Evolutionary conservation across 441 rosid genomes (phyloP), one percentile per base, ranked within the genome.

Genomic region (Erysimum cheiri): DNA sequence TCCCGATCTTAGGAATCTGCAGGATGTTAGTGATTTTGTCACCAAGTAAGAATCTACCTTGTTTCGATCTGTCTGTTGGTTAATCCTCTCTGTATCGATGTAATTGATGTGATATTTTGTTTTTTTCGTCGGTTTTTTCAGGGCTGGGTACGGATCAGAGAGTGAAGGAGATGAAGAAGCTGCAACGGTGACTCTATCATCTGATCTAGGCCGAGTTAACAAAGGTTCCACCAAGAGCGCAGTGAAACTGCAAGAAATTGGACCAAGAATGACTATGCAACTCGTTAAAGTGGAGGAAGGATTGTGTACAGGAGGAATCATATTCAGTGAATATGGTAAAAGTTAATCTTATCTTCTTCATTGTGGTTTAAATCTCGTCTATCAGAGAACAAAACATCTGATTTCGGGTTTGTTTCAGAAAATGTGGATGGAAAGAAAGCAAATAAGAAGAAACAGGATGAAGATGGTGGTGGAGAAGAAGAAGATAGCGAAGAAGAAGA

Each of bases 151-250:
- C 57, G 96, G 88, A 68, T 86, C 89, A 78, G 96, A 88, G 81
- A 90, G 96, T 55, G 93, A 82, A 85, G 92, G 81, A 55, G 98
- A 92, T 67, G 97, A 89, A 60, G 99, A 95, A 77, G 95, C 93
- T 4, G 96, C 98, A 7, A 87, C 87, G 2, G 97, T 94, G 81
- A 88, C 93, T 57, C 65, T 90, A 77, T 60, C 83, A 12, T 82
- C 87, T 74, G 88, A 90, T 81, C 77, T 90, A 55, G 88, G 92
- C 60, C 79, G 97, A 77, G 88, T 84, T 39, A 92, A 87, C 47
- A 76, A 58, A 36, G 85, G 90, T 22, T 76, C 90, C 3, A 77
- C 89, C 14, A 90, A 90, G 81, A 87, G 92, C 47, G 96, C 95
- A 6, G 90, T 92, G 73, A 85, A 80, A 83, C 96, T 91, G 52